phyloP scores from a whole-genome alignment of 495 filamentous ascomycete species.

The Entonaema liquescens region DNA sequence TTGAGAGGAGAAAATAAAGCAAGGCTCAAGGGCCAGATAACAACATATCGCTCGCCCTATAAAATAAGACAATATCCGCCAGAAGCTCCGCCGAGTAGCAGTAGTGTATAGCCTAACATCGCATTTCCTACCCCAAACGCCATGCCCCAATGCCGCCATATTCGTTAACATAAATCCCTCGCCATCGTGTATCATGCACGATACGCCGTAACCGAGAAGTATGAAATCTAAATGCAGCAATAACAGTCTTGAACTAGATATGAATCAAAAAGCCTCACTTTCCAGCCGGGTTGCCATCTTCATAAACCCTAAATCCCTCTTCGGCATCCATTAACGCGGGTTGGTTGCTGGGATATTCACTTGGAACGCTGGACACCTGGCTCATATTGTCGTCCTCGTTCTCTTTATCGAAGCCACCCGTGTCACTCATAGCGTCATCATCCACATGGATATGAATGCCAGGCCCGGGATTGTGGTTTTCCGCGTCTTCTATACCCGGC shows the following conservation, averaged over 20 bases:
- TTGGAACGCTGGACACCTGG: conserved; percentile 48
- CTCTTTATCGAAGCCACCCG: conserved; percentile 27
- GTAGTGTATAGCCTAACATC: neutral
- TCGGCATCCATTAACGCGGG: conserved; percentile 36
- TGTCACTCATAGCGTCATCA: conserved; percentile 28
- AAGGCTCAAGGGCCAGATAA: neutral
- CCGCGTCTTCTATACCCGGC: conserved; percentile 56
- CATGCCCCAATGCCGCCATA: neutral
- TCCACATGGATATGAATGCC: conserved; percentile 37
- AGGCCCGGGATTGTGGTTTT: conserved; percentile 52
- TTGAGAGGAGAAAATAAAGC: neutral
- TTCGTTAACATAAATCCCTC: conserved; percentile 4
- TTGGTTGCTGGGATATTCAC: conserved; percentile 53
- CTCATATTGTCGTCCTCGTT: conserved; percentile 34
- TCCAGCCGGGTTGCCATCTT: conserved; percentile 55
- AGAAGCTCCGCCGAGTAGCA: neutral
- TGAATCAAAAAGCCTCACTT: conserved; percentile 5
- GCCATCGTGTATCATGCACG: conserved; percentile 3
- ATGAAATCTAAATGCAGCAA: conserved; percentile 22
- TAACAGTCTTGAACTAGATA: neutral
- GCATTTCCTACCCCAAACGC: neutral
- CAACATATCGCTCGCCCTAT: neutral
- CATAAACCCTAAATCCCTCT: conserved; percentile 54
- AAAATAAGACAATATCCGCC: conserved; percentile 1
- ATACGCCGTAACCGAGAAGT: conserved; percentile 20